phyloP scores from a whole-genome alignment of 139 green algal species.

The Chlorella sorokiniana region DNA sequence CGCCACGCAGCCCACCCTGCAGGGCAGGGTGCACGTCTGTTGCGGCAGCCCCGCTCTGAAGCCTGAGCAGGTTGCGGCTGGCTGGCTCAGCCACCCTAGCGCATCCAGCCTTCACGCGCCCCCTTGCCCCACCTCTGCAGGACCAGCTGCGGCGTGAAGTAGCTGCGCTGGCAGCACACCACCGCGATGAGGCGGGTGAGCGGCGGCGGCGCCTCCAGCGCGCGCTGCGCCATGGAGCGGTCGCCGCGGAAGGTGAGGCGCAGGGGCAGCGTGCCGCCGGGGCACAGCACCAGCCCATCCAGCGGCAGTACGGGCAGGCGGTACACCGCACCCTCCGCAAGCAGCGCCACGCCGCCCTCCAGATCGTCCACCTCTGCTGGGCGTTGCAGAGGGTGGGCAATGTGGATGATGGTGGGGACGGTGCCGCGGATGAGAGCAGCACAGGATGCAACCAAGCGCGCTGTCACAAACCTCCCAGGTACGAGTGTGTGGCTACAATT shows the following conservation, averaged over 20 bases:
- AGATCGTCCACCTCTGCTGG: constrained; percentile 14
- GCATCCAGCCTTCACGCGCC: too few relatives aligned
- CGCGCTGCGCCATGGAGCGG: constrained; percentile 16
- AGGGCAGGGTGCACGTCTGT: neutral
- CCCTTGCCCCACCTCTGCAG: constrained; percentile 11
- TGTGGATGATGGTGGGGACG: neutral
- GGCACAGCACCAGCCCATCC: constrained; percentile 32
- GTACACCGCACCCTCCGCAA: constrained; percentile 25
- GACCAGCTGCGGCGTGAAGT: constrained; percentile 25
- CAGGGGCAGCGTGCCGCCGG: constrained; percentile 23
- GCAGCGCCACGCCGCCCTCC: neutral
- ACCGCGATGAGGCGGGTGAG: constrained; percentile 17
- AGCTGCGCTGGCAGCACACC: constrained; percentile 19
- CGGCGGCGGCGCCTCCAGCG: constrained; percentile 4
- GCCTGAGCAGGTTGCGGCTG: neutral
- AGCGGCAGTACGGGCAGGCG: constrained; percentile 15
- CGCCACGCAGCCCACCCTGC: constrained; percentile 30
- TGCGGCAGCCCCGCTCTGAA: neutral
- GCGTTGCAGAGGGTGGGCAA: neutral
- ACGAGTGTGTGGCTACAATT: constrained; percentile 13
- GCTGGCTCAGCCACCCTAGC: too few relatives aligned
- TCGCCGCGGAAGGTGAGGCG: constrained; percentile 25
- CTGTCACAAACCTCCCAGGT: neutral
- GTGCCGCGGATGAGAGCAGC: neutral
- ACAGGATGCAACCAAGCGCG: neutral